These are phyloP conservation scores for Chrysophaeum taylorii DNA, from an alignment of 352 stramenopile genomes.

Conservation along the genomic window DNA sequence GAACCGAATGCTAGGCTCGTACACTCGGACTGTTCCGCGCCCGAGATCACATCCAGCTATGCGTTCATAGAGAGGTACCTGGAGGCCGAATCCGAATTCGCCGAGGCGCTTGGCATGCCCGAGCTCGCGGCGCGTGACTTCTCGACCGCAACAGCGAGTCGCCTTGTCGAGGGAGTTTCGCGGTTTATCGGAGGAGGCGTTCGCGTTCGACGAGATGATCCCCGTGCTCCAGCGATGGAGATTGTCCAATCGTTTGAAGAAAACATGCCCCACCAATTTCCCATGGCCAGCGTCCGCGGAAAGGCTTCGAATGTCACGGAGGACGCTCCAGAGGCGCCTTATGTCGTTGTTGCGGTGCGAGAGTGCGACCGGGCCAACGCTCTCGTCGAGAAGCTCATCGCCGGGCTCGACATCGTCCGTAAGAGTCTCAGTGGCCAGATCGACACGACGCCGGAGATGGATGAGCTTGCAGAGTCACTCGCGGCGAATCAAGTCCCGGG, in stretches of 20 bases:
- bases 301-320: constrained; percentile 62
- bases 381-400: constrained; percentile 69
- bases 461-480: constrained; percentile 52
- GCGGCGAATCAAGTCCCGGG: constrained; percentile 74
- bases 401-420: constrained; percentile 72
- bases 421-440: constrained; percentile 83
- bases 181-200: constrained; percentile 43
- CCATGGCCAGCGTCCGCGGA: constrained; percentile 68
- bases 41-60: constrained; percentile 66
- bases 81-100: too few relatives aligned
- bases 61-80: constrained; percentile 46
- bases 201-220: constrained; percentile 41
- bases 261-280: constrained; percentile 66
- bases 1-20: constrained; percentile 45
- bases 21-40: constrained; percentile 56
- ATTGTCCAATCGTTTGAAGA: constrained; percentile 28
- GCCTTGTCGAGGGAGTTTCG: constrained; percentile 59
- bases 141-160: too few relatives aligned
- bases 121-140: too few relatives aligned
- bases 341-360: constrained; percentile 78
- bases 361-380: constrained; percentile 80
- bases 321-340: constrained; percentile 62
- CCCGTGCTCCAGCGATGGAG: constrained; percentile 26
- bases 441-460: constrained; percentile 72
- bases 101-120: too few relatives aligned